Percentiles rank a stretch among this genome's conserved stretches.
Evolutionary conservation across 345 rosid species (phyloP).

Genomic region (Erucastrum elatum): DNA sequence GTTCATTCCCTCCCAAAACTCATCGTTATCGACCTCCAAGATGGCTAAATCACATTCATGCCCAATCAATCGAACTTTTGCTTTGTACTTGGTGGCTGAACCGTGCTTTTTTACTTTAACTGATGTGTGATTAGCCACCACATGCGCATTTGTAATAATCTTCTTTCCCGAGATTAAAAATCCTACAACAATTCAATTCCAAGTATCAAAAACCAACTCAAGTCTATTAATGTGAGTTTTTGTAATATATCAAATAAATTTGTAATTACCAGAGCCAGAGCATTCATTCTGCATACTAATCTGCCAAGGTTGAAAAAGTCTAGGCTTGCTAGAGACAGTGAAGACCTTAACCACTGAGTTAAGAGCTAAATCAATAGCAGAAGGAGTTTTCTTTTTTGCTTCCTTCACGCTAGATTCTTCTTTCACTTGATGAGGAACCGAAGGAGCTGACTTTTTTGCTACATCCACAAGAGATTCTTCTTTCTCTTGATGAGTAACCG

Average conservation of each 20-base stretch:
- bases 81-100: neutral
- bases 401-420: neutral
- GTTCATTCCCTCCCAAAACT: neutral
- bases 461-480: neutral
- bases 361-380: neutral
- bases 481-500: neutral
- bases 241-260: neutral
- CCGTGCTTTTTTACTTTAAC: neutral
- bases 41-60: neutral
- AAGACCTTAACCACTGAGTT: neutral
- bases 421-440: too few relatives aligned
- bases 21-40: neutral
- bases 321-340: neutral
- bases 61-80: neutral
- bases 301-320: neutral
- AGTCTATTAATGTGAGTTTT: neutral
- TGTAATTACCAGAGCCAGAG: neutral
- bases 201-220: neutral
- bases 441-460: neutral
- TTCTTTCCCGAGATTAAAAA: neutral
- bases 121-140: neutral
- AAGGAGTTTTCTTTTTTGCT: neutral
- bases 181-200: neutral
- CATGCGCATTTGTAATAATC: neutral
- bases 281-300: neutral